These are phyloP conservation scores for Durio zibethinus DNA, from an alignment of 345 rosid genomes.

Conservation along the genomic window DNA sequence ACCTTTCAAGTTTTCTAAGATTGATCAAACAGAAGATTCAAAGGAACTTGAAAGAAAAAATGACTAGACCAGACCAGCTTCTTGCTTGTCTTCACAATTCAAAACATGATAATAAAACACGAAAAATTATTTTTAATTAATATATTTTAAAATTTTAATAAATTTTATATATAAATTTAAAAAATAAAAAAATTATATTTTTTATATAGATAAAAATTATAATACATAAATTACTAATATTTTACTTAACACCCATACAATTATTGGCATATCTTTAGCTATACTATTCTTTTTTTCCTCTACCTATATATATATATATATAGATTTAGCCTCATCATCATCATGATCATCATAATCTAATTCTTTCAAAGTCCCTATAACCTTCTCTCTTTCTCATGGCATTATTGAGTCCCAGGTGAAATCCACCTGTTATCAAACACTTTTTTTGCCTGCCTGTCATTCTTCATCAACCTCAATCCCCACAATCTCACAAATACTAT, in stretches of 20 bases:
- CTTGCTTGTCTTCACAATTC: too few relatives aligned
- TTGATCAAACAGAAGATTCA: conserved; percentile 22
- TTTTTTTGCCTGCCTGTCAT: background rate
- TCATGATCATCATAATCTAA: background rate
- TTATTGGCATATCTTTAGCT: too few relatives aligned
- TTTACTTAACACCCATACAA: too few relatives aligned
- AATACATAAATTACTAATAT: too few relatives aligned
- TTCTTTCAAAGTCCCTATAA: background rate
- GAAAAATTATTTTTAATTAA: too few relatives aligned
- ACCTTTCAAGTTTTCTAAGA: conserved; percentile 37
- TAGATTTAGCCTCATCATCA: conserved; percentile 6
- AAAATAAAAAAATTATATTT: too few relatives aligned
- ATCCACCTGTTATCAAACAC: background rate
- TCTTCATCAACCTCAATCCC: background rate
- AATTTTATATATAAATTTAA: too few relatives aligned
- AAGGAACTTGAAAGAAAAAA: conserved; percentile 14
- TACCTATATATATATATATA: conserved; percentile 14
- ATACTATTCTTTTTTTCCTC: conserved; percentile 8
- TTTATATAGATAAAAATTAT: too few relatives aligned
- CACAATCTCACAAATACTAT: background rate
- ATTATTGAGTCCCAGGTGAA: conserved; percentile 16
- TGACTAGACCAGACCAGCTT: conserved; percentile 2
- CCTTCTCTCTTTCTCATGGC: conserved; percentile 4
- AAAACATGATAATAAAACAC: too few relatives aligned
- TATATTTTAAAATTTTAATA: too few relatives aligned